Evolutionary conservation across 192 early-diverging fungal genomes (phyloP).

Genomic region (Entophlyctis luteolus): DNA sequence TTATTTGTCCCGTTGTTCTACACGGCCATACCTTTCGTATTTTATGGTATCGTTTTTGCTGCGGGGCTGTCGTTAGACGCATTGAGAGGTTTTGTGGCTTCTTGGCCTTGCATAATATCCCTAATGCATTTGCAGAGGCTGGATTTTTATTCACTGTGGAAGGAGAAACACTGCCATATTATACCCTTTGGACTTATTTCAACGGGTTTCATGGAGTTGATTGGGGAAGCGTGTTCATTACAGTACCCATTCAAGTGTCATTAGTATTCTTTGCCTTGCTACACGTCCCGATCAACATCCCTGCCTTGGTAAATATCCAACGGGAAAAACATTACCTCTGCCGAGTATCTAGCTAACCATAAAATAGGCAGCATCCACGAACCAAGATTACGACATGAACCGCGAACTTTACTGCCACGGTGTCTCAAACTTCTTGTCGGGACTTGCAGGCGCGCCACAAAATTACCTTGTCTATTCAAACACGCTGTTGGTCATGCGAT

Average conservation of each 20-base stretch:
- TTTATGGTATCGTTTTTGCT: constrained; percentile 64
- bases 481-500: constrained; percentile 86
- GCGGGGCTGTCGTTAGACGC: constrained; percentile 59
- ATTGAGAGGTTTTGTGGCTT: constrained; percentile 75
- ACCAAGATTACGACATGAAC: constrained; percentile 85
- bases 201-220: constrained; percentile 35
- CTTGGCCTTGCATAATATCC: constrained; percentile 59
- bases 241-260: constrained; percentile 86
- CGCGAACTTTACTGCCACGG: constrained; percentile 91
- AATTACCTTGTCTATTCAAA: constrained; percentile 93
- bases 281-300: constrained; percentile 90
- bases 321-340: not conserved
- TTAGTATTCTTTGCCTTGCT: constrained; percentile 93
- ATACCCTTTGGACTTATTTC: constrained; percentile 83
- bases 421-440: constrained; percentile 79
- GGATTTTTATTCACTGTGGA: constrained; percentile 86
- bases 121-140: constrained; percentile 16
- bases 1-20: constrained; percentile 90
- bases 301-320: constrained; percentile 13
- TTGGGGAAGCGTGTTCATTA: constrained; percentile 47
- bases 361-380: constrained; percentile 73
- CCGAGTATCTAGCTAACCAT: not conserved
- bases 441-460: constrained; percentile 70
- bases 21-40: constrained; percentile 70
- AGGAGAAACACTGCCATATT: constrained; percentile 68